Evolutionary conservation across 352 stramenopile genomes (phyloP).

Genomic region (Thraustochytrium striatum): DNA sequence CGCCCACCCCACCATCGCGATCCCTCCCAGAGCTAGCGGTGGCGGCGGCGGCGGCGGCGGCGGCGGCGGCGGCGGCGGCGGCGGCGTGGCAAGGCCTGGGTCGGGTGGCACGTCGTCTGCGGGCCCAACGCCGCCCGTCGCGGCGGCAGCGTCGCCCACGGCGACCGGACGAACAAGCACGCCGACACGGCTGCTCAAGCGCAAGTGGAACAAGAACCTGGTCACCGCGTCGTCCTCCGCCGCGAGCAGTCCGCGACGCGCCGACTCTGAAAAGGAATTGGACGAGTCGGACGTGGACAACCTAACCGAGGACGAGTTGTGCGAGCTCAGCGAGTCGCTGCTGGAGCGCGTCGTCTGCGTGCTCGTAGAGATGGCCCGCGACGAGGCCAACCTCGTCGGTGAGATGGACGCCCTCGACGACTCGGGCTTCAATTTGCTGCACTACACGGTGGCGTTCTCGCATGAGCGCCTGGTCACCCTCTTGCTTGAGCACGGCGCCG

Average conservation of each 20-base stretch:
- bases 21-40: too few relatives aligned
- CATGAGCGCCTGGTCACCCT: slow-evolving; percentile 70
- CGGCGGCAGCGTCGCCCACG: too few relatives aligned
- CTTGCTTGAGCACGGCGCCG: slow-evolving; percentile 69
- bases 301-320: slow-evolving; percentile 70
- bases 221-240: too few relatives aligned
- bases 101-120: too few relatives aligned
- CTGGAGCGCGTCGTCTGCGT: slow-evolving; percentile 74
- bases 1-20: too few relatives aligned
- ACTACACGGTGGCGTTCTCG: slow-evolving; percentile 82
- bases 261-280: slow-evolving; percentile 54
- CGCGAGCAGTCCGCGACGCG: too few relatives aligned
- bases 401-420: slow-evolving; percentile 73
- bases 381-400: slow-evolving; percentile 70
- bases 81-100: too few relatives aligned
- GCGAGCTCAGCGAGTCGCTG: slow-evolving; percentile 69
- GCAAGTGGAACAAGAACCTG: slow-evolving; percentile 34
- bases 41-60: too few relatives aligned
- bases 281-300: slow-evolving; percentile 71
- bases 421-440: slow-evolving; percentile 72
- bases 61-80: too few relatives aligned
- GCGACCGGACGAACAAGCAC: too few relatives aligned
- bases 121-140: too few relatives aligned
- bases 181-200: slow-evolving; percentile 3
- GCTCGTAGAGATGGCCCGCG: slow-evolving; percentile 70